Base-by-base conservation (phyloP, 345 rosid species). In the Syzygium aqueum region DNA sequence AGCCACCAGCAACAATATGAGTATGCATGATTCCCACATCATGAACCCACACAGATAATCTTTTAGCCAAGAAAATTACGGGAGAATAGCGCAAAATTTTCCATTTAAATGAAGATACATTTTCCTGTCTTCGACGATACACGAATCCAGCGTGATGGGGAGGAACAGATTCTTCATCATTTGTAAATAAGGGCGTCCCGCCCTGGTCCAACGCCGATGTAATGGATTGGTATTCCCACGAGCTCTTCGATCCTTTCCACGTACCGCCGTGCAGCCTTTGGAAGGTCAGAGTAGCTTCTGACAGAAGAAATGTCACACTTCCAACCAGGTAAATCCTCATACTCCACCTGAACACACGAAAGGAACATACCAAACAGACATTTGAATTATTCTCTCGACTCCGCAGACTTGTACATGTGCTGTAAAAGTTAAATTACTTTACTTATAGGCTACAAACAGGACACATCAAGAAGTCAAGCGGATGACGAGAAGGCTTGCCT, bases 181-280 rank as follows among this genome's bases (percentile, higher is more conserved):
- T 96, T 97, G 90, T 85, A 92, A 85, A 96, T 96, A 85, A 97
- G 98, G 63, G 99, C 99, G 73, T 96, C 97, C 53, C 99, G 96
- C 59, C 98, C 97, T 1, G 99, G 98, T 8, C 98, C 99, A 9
- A 95, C 93, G 65, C 99, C 99, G 56, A 97, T 96, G 90, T 95
- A 97, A 90, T 96, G 92, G 87, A 97, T 85, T 2, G 97, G 97
- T 46, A 94, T 94, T 8, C 96, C 99, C 40, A 96, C 95, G 0
- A 96, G 97, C 87, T 97, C 96, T 89, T 97, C 98, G 84, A 97
- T 94, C 93, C 98, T 94, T 91, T 97, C 98, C 57, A 96, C 98
- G 57, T 94, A 96, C 80, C 85, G 95, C 17, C 65, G 93, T 11
- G 99, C 99, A 73, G 95, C 95, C 90, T 92, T 93, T 40, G 99